Conservation (phyloP, 345 rosid genomes). For the Rhodamnia rubescens region DNA sequence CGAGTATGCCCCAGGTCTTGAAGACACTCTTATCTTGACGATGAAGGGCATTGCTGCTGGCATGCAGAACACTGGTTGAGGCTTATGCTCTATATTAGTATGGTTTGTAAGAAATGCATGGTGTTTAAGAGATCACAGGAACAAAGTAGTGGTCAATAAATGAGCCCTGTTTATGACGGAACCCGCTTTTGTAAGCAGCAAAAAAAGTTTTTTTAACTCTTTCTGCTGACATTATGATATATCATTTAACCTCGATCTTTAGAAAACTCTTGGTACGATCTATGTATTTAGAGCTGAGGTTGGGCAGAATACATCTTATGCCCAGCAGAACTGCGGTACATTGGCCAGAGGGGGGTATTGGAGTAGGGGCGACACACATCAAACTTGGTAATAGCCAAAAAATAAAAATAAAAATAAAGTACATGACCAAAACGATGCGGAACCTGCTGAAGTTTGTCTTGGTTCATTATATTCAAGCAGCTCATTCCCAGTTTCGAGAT, state of each 20-base stretch:
- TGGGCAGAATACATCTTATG: not conserved
- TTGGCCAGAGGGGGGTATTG: not conserved
- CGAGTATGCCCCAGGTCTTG: slow-evolving; percentile 87
- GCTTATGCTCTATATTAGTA: not conserved
- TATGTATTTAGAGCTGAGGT: not conserved
- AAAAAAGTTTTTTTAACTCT: not conserved
- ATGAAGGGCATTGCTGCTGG: slow-evolving; percentile 99
- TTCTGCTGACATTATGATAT: not conserved
- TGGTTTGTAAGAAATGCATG: not conserved
- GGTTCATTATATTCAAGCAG: not conserved
- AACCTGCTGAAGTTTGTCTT: rapidly evolving
- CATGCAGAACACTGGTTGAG: slow-evolving; percentile 82
- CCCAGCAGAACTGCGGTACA: not conserved
- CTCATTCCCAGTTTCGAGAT: not conserved
- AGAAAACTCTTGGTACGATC: not conserved
- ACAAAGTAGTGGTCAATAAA: not conserved
- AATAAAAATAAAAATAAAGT: not conserved
- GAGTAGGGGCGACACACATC: not conserved
- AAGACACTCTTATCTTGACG: slow-evolving; percentile 88
- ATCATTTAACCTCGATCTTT: not conserved
- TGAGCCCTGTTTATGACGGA: not conserved
- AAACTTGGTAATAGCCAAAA: not conserved
- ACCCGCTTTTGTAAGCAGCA: not conserved
- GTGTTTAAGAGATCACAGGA: not conserved
- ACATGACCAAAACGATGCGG: not conserved